Evolutionary conservation across 208 protist genomes (phyloP).

Genomic region (Leishmania tropica): DNA sequence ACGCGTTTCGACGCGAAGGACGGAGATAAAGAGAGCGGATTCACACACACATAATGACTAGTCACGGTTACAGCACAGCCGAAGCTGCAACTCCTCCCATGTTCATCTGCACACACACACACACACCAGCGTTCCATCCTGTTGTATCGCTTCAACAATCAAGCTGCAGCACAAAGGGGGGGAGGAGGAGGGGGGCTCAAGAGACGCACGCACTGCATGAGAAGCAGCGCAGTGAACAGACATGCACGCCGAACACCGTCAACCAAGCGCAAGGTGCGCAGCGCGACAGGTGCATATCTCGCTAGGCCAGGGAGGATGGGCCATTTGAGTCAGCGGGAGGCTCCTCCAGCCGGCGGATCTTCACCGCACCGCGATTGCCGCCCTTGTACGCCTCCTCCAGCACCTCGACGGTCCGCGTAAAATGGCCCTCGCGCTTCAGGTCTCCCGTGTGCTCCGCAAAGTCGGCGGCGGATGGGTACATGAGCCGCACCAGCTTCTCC

Average conservation of each 20-base stretch:
- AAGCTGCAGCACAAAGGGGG: not conserved
- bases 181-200: not conserved
- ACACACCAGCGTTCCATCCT: not conserved
- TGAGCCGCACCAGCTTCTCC: constrained; percentile 74
- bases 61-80: not conserved
- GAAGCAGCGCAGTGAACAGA: not conserved
- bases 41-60: not conserved
- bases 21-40: not conserved
- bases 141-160: not conserved
- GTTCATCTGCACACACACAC: not conserved
- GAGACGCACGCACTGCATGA: not conserved
- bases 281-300: not conserved
- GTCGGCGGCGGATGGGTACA: constrained; percentile 55
- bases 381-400: constrained; percentile 54
- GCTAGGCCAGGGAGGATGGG: not conserved
- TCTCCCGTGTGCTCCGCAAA: constrained; percentile 55
- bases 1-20: not conserved
- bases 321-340: constrained; percentile 6
- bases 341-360: constrained; percentile 43
- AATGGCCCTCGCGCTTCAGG: constrained; percentile 37
- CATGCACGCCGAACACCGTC: not conserved
- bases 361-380: constrained; percentile 37
- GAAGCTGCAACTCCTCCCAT: not conserved
- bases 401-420: constrained; percentile 39
- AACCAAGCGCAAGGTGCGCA: not conserved